These are phyloP conservation scores for Daedaleopsis nitida DNA, from an alignment of 768 basidiomycete species.

Conservation along the genomic window DNA sequence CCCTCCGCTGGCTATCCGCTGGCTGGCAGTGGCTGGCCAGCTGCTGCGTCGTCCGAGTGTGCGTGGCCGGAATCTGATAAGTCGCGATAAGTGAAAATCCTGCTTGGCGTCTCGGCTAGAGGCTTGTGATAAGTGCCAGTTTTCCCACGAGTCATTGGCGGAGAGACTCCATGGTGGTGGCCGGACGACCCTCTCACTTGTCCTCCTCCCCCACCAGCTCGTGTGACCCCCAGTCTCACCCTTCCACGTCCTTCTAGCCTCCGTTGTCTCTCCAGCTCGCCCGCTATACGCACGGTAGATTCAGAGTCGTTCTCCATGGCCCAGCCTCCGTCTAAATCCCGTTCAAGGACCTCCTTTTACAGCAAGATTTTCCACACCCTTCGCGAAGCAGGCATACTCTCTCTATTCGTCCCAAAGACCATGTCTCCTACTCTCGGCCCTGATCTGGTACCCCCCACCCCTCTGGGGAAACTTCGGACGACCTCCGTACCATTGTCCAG, in stretches of 20 bases:
- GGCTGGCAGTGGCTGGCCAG: too few relatives aligned
- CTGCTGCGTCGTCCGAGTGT: too few relatives aligned
- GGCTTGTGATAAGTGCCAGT: slow-evolving; percentile 10
- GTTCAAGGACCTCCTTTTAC: slow-evolving; percentile 16
- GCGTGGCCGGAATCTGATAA: background rate
- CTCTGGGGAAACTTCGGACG: slow-evolving; percentile 9
- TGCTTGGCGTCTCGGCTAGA: slow-evolving; percentile 1
- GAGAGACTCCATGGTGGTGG: background rate
- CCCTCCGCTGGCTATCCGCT: too few relatives aligned
- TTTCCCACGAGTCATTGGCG: slow-evolving; percentile 16
- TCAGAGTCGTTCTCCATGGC: slow-evolving; percentile 7
- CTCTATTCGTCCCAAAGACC: slow-evolving; percentile 8
- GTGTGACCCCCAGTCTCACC: slow-evolving; percentile 21
- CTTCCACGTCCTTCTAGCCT: background rate
- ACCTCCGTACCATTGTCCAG: slow-evolving; percentile 9
- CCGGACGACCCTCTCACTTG: background rate
- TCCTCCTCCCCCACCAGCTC: slow-evolving; percentile 10
- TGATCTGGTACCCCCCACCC: slow-evolving; percentile 16
- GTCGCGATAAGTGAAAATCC: background rate
- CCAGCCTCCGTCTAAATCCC: slow-evolving; percentile 15
- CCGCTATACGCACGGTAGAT: background rate
- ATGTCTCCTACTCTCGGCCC: slow-evolving; percentile 27
- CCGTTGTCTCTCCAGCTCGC: background rate
- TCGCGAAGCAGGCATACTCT: slow-evolving; percentile 18
- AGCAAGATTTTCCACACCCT: slow-evolving; percentile 20